Evolutionary conservation across 2,329 filamentous ascomycete species (phyloP).

Genomic region (Sporothrix inflata): DNA sequence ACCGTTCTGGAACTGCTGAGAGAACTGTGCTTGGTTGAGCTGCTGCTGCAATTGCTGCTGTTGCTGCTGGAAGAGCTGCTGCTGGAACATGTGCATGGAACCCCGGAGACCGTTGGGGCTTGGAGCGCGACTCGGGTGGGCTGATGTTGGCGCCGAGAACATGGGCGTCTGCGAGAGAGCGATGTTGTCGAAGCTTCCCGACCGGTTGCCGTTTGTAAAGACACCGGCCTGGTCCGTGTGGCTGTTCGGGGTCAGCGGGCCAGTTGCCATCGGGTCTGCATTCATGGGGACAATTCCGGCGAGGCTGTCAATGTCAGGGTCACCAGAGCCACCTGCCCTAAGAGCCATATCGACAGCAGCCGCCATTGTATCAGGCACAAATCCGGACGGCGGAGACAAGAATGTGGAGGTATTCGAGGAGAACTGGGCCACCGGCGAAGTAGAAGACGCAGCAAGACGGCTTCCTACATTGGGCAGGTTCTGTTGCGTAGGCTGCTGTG

Average conservation of each 20-base stretch:
- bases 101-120: slow-evolving; percentile 65
- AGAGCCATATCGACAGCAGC: slow-evolving; percentile 35
- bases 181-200: slow-evolving; percentile 67
- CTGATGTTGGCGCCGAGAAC: slow-evolving; percentile 72
- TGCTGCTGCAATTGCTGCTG: slow-evolving; percentile 41
- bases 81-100: slow-evolving; percentile 48
- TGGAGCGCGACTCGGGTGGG: slow-evolving; percentile 75
- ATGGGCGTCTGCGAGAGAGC: slow-evolving; percentile 59
- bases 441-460: slow-evolving; percentile 43
- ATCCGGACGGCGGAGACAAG: slow-evolving; percentile 40
- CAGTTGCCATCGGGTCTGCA: slow-evolving; percentile 36
- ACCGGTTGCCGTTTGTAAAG: slow-evolving; percentile 60
- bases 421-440: slow-evolving; percentile 56
- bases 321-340: slow-evolving; percentile 32
- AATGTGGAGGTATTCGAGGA: slow-evolving; percentile 53
- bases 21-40: slow-evolving; percentile 46
- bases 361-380: slow-evolving; percentile 33
- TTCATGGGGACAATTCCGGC: slow-evolving; percentile 33
- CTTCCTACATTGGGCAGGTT: slow-evolving; percentile 38
- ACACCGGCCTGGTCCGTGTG: slow-evolving; percentile 61
- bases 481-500: slow-evolving; percentile 42
- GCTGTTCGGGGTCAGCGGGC: slow-evolving; percentile 68
- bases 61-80: slow-evolving; percentile 42
- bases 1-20: slow-evolving; percentile 52
- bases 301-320: slow-evolving; percentile 34